These are phyloP conservation scores for Trichoderma semiorbis DNA, from an alignment of 2,329 filamentous ascomycete species.

Conservation along the genomic window DNA sequence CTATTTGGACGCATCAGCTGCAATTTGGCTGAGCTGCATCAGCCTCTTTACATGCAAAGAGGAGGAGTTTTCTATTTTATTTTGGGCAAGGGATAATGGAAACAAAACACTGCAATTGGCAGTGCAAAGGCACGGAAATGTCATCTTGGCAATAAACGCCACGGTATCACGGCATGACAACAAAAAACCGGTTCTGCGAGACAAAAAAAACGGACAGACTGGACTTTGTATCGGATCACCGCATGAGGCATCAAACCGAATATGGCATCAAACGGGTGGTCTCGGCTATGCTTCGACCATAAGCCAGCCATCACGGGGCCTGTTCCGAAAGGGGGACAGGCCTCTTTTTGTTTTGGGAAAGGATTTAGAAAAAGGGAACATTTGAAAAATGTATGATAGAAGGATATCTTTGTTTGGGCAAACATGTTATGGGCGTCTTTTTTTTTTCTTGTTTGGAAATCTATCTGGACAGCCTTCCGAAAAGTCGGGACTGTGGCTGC, in stretches of 20 bases:
- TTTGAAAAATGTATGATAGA: conserved; percentile 17
- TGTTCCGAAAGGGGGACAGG: conserved; percentile 5
- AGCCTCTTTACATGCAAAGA: conserved; percentile 4
- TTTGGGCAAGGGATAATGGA: conserved; percentile 6
- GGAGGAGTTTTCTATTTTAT: not conserved
- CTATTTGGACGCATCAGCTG: not conserved
- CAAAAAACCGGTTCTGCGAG: not conserved
- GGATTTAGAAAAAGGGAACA: conserved; percentile 14
- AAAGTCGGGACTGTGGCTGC: conserved; percentile 7
- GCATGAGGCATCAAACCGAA: not conserved
- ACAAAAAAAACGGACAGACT: not conserved
- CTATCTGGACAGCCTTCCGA: not conserved
- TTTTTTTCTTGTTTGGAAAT: not conserved
- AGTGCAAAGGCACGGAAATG: not conserved
- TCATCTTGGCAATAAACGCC: not conserved
- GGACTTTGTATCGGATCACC: not conserved
- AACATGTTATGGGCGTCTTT: conserved; percentile 4
- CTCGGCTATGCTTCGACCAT: not conserved
- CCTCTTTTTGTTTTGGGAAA: not conserved
- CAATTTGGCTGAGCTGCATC: conserved; percentile 10
- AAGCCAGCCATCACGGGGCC: not conserved
- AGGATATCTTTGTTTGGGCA: conserved; percentile 12
- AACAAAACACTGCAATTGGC: not conserved
- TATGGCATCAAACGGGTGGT: not conserved
- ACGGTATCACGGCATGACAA: conserved; percentile 1